Conservation (phyloP, 2,329 filamentous ascomycete species). For the Hypoxylon sp. region DNA sequence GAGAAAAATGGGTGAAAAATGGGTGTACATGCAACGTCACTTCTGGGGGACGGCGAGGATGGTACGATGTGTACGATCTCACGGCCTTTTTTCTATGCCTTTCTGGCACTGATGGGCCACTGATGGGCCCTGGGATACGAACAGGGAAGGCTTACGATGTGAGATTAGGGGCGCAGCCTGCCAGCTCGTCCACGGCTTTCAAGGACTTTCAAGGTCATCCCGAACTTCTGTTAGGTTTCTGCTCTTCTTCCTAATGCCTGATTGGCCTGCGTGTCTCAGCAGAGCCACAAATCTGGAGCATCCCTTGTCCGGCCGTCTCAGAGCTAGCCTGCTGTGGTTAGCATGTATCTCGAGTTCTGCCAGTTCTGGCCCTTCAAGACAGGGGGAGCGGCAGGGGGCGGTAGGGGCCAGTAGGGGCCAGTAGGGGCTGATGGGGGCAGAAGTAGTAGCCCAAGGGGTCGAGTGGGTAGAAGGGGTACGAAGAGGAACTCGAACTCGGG, state of each 20-base stretch:
- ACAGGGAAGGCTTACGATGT: constrained; percentile 32
- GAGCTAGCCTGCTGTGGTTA: constrained; percentile 27
- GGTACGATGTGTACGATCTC: constrained; percentile 32
- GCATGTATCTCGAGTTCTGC: constrained; percentile 19
- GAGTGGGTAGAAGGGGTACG: no score
- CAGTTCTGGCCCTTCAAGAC: constrained; percentile 30
- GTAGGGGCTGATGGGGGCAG: no score
- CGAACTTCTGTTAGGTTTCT: background rate
- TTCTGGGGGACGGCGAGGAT: constrained; percentile 23
- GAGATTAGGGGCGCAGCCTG: constrained; percentile 35
- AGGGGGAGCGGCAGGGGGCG: constrained; percentile 17
- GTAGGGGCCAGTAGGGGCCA: no score
- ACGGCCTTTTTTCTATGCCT: constrained; percentile 13
- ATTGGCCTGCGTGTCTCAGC: constrained; percentile 24
- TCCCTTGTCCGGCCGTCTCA: constrained; percentile 28
- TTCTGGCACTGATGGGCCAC: no score
- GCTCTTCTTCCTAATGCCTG: background rate
- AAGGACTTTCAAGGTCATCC: constrained; percentile 13
- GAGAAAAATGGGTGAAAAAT: no score
- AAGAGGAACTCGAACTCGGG: no score
- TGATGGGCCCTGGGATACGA: constrained; percentile 33
- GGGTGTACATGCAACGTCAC: constrained; percentile 31
- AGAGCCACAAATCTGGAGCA: constrained; percentile 35
- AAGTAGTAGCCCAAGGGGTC: no score
- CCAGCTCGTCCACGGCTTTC: no score